Base-by-base conservation (phyloP, 2,329 filamentous ascomycete species). In the Diaporthe vaccinii region DNA sequence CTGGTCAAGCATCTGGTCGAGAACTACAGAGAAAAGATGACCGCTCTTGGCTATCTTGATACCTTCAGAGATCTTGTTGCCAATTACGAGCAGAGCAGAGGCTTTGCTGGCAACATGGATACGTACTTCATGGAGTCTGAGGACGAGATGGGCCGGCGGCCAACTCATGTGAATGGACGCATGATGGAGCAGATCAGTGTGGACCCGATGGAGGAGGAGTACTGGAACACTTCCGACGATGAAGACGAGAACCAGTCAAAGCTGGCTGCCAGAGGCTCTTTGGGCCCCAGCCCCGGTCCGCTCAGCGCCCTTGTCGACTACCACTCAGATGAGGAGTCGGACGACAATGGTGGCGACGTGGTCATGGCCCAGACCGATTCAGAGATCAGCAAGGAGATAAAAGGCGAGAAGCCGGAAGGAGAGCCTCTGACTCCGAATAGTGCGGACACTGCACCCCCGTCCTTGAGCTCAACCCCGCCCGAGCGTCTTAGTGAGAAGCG, bases 161-260 rank as follows among this genome's bases (percentile, higher is more conserved):
- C 84, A 28, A 80, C 83, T 14, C 82, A 82, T 61, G 82, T 84
- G 3, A 86, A 86, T 72, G 79, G 85, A 76, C 91, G 92, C 78
- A 80, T 88, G 59, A 89, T 97, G 82, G 95, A 95, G 81, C 95
- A 98, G 72, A 83, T 91, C 14, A 78, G 83, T 0, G 90, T 96
- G 81, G 96, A 98, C 81, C 89, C 93, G 8, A 92, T 93, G 15
- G 95, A 98, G 82, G 96, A 98, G 80, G 95, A 96, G 58, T 99
- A 98, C 83, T 98, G 97, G 89, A 96, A 98, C 80, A 91, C 91
- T 0, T 95, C 94, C 0, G 96, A 98, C 79, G 94, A 97, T 62
- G 93, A 96, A 76, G 95, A 98, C 9, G 94, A 95, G 17, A 87
- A 92, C 77, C 86, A 85, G 77, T 78, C 80, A 78, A 79, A 80